Evolutionary conservation across 1,284 basidiomycete species (phyloP), one percentile per base, ranked within the genome.

Genomic region (Trichosporon sp.): DNA sequence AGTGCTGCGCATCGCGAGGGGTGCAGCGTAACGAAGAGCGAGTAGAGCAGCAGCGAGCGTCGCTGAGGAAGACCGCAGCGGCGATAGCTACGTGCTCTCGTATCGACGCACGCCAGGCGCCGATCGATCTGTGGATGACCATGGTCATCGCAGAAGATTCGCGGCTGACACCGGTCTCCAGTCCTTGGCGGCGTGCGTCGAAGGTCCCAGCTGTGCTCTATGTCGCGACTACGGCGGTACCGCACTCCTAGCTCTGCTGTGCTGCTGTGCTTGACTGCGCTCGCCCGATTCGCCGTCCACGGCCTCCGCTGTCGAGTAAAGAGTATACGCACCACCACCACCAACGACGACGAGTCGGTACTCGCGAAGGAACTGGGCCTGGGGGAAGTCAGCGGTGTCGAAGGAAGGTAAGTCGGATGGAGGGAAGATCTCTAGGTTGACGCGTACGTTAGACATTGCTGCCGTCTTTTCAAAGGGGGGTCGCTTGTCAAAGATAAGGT

Each of bases 311-410:
- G 8, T 7, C 16, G 2, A 4, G 8, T 23, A 59, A 16, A 52
- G 65, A 58, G n/a, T n/a, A n/a, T n/a, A 84, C 88, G 78, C 73
- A 90, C 95, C 95, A 86, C 95, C 95, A 79, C 95, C 95, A 64
- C 95, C 95, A 69, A 98, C 94, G 68, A 97, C 95, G 69, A 99
- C 95, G 69, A 97, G 88, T 84, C 94, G 95, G 83, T 95, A 95
- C 80, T 96, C 93, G 76, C 92, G 85, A 80, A 95, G 83, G 83
- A 95, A 95, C 78, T 93, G 91, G 69, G 91, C 92, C 90, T 94
- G 68, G 14, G 36, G 29, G 16, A 4, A 11, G 59, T 66, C 25
- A 62, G 65, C 32, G 25, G 3, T 29, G 16, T 7, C n/a, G 25
- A 31, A 25, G 49, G 25, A n/a, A 16, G 3, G 60, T 34, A 3